Evolutionary conservation across 495 filamentous ascomycete genomes (phyloP).

Genomic region (Aspergillus egyptiacus): DNA sequence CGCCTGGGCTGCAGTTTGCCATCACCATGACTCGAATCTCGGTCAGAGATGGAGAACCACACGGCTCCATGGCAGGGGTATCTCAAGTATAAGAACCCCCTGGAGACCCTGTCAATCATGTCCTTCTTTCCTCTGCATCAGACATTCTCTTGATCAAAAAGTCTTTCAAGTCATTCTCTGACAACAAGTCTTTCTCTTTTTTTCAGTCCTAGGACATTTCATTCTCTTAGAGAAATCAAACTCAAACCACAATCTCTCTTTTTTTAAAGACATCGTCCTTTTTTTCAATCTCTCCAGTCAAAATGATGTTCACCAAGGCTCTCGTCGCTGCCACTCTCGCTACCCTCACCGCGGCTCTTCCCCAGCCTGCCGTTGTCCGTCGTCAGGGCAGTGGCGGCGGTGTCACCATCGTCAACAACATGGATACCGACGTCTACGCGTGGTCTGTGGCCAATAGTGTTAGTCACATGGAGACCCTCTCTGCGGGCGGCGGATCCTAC

Average conservation of each 20-base stretch:
- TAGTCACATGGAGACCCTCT: conserved; percentile 36
- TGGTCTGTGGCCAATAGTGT: conserved; percentile 36
- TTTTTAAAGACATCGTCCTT: conserved; percentile 13
- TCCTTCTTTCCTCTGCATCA: conserved; percentile 8
- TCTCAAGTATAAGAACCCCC: conserved; percentile 11
- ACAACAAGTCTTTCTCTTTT: conserved; percentile 9
- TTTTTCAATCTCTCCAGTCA: conserved; percentile 20
- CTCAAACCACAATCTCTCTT: conserved; percentile 11
- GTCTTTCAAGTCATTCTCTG: no score
- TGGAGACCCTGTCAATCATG: neutral
- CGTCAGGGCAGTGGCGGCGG: conserved; percentile 22
- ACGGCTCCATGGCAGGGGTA: conserved; percentile 1
- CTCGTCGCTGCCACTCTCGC: conserved; percentile 34
- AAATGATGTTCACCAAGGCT: conserved; percentile 45
- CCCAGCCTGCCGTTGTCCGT: conserved; percentile 21
- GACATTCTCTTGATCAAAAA: conserved; percentile 17
- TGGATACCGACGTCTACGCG: conserved; percentile 34
- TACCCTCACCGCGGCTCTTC: conserved; percentile 35
- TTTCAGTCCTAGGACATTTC: conserved; percentile 15
- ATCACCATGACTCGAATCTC: conserved; percentile 4
- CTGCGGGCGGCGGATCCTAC: conserved; percentile 32
- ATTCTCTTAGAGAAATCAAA: conserved; percentile 10
- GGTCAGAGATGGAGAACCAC: neutral
- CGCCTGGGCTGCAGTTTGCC: conserved; percentile 8
- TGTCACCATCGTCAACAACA: conserved; percentile 36